These are phyloP conservation scores for Nothophaeocryptopus gaeumannii DNA, from an alignment of 2,329 filamentous ascomycete species.

Conservation along the genomic window DNA sequence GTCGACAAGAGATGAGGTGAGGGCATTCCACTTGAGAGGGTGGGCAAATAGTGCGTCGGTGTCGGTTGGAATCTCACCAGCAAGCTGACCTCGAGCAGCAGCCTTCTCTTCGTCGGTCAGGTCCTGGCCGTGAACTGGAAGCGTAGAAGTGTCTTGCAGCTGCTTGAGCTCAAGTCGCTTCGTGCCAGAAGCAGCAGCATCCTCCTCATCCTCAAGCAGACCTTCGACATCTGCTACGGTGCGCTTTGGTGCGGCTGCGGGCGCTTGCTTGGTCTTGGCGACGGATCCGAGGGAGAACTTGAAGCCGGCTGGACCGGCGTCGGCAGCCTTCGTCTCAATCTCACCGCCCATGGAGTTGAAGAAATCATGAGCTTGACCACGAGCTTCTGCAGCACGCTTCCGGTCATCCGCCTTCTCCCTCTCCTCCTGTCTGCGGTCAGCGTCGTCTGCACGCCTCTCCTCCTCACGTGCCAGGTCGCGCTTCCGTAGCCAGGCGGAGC, in stretches of 20 bases:
- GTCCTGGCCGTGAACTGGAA: slow-evolving; percentile 75
- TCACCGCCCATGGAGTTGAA: slow-evolving; percentile 79
- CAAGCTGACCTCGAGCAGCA: slow-evolving; percentile 75
- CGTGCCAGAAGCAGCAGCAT: slow-evolving; percentile 51
- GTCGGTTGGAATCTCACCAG: slow-evolving; percentile 84
- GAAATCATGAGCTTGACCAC: slow-evolving; percentile 86
- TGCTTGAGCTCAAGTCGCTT: slow-evolving; percentile 42
- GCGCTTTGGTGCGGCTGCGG: slow-evolving; percentile 22
- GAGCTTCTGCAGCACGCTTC: slow-evolving; percentile 72
- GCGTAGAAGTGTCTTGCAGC: slow-evolving; percentile 38
- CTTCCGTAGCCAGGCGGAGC: slow-evolving; percentile 78
- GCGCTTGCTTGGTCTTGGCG: slow-evolving; percentile 63
- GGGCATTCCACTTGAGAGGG: slow-evolving; percentile 86
- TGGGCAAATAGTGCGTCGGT: slow-evolving; percentile 87
- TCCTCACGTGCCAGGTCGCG: slow-evolving; percentile 69
- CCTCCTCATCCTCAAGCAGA: slow-evolving; percentile 91
- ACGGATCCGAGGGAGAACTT: slow-evolving; percentile 83
- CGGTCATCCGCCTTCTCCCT: slow-evolving; percentile 63
- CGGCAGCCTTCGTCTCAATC: slow-evolving; percentile 63
- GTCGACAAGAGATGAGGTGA: slow-evolving; percentile 75
- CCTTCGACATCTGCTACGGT: slow-evolving; percentile 89
- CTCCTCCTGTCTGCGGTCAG: slow-evolving; percentile 74
- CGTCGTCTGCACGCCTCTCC: slow-evolving; percentile 75
- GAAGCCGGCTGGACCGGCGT: slow-evolving; percentile 66
- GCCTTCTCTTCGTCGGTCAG: slow-evolving; percentile 86